Percentiles rank a stretch among this genome's conserved stretches.
phyloP scores from a whole-genome alignment of 257 asterid genomes.

The Solanum rostratum region DNA sequence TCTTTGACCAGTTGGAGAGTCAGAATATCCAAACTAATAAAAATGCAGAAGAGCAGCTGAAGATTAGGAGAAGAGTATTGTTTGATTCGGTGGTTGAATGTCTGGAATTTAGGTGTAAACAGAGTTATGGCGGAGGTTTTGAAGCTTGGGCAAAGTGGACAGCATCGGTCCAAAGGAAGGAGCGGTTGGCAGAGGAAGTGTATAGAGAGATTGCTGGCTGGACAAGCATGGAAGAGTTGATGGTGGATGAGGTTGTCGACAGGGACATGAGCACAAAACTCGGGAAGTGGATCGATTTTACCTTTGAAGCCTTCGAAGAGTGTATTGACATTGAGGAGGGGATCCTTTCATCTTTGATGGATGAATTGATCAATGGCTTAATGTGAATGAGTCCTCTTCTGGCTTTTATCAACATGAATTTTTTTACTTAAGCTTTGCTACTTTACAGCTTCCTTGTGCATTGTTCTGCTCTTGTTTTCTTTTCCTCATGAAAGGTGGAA shows the following conservation, averaged over 20 bases:
- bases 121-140: constrained; percentile 30
- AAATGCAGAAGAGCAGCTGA: constrained; percentile 28
- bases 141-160: constrained; percentile 52
- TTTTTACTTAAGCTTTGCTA: neutral
- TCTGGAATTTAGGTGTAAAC: constrained; percentile 32
- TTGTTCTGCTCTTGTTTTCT: neutral
- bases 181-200: constrained; percentile 61
- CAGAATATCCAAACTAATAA: constrained; percentile 25
- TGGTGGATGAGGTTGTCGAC: constrained; percentile 91
- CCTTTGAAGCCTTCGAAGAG: constrained; percentile 59
- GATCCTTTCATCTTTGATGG: constrained; percentile 53
- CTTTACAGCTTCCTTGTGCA: neutral
- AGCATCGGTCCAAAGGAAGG: constrained; percentile 22
- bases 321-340: constrained; percentile 70
- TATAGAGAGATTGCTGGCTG: constrained; percentile 67
- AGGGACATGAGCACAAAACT: constrained; percentile 70
- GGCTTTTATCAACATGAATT: neutral
- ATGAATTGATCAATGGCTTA: constrained; percentile 64
- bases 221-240: constrained; percentile 52
- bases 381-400: constrained; percentile 9
- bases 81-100: constrained; percentile 65
- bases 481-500: neutral
- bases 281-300: constrained; percentile 91
- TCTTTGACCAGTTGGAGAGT: constrained; percentile 53
- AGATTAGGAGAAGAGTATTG: constrained; percentile 45